phyloP scores from a whole-genome alignment of 768 basidiomycete genomes.

The Heimioporus sp. region DNA sequence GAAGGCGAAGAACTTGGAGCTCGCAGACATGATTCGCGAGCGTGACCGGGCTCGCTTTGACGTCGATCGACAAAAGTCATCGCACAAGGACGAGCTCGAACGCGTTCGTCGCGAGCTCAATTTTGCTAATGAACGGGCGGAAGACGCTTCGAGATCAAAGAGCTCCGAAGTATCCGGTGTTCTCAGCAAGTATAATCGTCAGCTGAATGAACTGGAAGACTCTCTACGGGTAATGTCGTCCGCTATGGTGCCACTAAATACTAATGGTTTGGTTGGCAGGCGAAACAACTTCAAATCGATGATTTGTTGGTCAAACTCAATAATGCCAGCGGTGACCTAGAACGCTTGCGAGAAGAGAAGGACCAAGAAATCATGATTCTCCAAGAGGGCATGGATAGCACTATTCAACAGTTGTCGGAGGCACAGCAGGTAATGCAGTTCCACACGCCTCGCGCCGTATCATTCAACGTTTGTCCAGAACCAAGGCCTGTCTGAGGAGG shows the following conservation, averaged over 20 bases:
- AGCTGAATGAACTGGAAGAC: slow-evolving; percentile 94
- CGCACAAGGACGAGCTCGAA: slow-evolving; percentile 94
- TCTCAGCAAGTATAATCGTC: slow-evolving; percentile 92
- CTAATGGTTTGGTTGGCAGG: slow-evolving; percentile 41
- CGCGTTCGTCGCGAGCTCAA: slow-evolving; percentile 86
- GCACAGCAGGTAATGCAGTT: slow-evolving; percentile 69
- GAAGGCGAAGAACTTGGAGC: slow-evolving; percentile 96
- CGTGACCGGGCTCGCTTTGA: slow-evolving; percentile 95
- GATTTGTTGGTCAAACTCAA: slow-evolving; percentile 84
- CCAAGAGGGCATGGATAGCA: slow-evolving; percentile 93
- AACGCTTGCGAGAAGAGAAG: slow-evolving; percentile 88
- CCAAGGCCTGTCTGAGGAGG: slow-evolving; percentile 82
- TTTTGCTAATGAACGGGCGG: slow-evolving; percentile 97
- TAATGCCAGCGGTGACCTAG: slow-evolving; percentile 68
- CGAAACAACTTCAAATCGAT: slow-evolving; percentile 96
- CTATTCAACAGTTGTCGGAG: slow-evolving; percentile 84
- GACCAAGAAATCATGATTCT: slow-evolving; percentile 95
- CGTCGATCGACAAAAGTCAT: slow-evolving; percentile 87
- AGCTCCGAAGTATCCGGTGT: slow-evolving; percentile 89
- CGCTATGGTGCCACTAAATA: background rate
- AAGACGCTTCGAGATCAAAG: slow-evolving; percentile 88
- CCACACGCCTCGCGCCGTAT: background rate
- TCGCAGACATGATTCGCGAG: slow-evolving; percentile 98
- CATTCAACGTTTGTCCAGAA: slow-evolving; percentile 44
- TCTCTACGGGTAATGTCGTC: slow-evolving; percentile 70